Conservation (phyloP, 805 yeast genomes). For the Cyberlindnera japonica region DNA sequence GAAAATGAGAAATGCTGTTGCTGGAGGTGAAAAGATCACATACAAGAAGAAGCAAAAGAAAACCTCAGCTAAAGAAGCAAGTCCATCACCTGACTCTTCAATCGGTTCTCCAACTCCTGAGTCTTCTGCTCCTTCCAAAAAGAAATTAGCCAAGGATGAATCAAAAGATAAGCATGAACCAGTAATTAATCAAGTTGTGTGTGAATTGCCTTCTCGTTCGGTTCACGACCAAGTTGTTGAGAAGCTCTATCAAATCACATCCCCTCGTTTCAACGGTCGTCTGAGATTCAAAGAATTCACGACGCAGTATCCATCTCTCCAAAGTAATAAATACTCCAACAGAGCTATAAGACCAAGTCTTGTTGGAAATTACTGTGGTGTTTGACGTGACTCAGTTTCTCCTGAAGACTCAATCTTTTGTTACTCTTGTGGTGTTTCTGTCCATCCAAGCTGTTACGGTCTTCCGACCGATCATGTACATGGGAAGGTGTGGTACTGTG, state of each 20-base stretch:
- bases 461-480: constrained; percentile 23
- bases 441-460: constrained; percentile 73
- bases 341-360: constrained; percentile 1
- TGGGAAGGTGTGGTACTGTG: constrained; percentile 61
- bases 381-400: constrained; percentile 46
- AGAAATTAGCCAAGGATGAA: constrained; percentile 4
- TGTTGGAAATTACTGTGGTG: constrained; percentile 45
- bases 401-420: constrained; percentile 49
- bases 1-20: constrained; percentile 12
- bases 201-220: constrained; percentile 1
- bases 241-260: constrained; percentile 16
- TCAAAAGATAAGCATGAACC: constrained; percentile 2
- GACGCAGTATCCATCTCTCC: constrained; percentile 9
- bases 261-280: constrained; percentile 15
- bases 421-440: constrained; percentile 60
- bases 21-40: constrained; percentile 8
- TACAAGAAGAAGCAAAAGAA: constrained; percentile 6
- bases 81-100: constrained; percentile 1
- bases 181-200: constrained; percentile 8
- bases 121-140: constrained; percentile 5
- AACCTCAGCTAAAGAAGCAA: constrained; percentile 19
- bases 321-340: constrained; percentile 1
- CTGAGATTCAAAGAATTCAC: constrained; percentile 22
- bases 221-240: constrained; percentile 17
- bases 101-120: not conserved